phyloP scores from a whole-genome alignment of 2,329 filamentous ascomycete species.

The Microdochium paspali region DNA sequence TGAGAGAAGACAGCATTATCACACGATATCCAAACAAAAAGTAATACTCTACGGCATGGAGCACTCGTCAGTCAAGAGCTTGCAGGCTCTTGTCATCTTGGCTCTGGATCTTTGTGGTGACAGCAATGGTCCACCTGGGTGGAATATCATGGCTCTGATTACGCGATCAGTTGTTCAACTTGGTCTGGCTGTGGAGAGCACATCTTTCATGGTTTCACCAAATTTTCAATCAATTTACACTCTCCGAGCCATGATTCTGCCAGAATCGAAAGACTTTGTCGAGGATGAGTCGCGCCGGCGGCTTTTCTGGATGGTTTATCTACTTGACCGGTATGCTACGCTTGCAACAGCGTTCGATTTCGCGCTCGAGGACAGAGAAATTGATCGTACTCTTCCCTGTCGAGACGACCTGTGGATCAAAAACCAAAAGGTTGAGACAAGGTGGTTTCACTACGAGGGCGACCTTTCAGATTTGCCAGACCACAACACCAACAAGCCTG shows the following conservation, averaged over 20 bases:
- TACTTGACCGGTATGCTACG: conserved; percentile 83
- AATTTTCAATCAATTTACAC: conserved; percentile 83
- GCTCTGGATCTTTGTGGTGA: conserved; percentile 77
- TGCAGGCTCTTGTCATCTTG: conserved; percentile 81
- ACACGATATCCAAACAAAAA: conserved; percentile 73
- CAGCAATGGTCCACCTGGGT: conserved; percentile 83
- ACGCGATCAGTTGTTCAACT: conserved; percentile 83
- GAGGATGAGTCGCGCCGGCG: conserved; percentile 80
- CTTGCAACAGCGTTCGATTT: conserved; percentile 90
- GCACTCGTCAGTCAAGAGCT: conserved; percentile 77
- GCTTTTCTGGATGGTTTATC: conserved; percentile 90
- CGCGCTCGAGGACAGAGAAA: conserved; percentile 78
- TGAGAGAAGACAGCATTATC: conserved; percentile 64
- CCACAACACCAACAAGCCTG: conserved; percentile 57
- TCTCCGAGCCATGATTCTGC: conserved; percentile 72
- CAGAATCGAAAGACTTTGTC: conserved; percentile 75
- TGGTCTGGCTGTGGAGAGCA: conserved; percentile 74
- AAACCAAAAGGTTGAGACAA: conserved; percentile 75
- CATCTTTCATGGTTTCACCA: conserved; percentile 69
- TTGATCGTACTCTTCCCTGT: conserved; percentile 79
- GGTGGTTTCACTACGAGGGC: conserved; percentile 60
- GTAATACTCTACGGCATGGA: conserved; percentile 83
- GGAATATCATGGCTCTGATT: conserved; percentile 85
- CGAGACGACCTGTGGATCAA: conserved; percentile 78
- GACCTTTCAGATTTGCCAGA: conserved; percentile 37